Evolutionary conservation across 371 early-diverging fungal species (phyloP).

Genomic region (Lichtheimia ramosa): DNA sequence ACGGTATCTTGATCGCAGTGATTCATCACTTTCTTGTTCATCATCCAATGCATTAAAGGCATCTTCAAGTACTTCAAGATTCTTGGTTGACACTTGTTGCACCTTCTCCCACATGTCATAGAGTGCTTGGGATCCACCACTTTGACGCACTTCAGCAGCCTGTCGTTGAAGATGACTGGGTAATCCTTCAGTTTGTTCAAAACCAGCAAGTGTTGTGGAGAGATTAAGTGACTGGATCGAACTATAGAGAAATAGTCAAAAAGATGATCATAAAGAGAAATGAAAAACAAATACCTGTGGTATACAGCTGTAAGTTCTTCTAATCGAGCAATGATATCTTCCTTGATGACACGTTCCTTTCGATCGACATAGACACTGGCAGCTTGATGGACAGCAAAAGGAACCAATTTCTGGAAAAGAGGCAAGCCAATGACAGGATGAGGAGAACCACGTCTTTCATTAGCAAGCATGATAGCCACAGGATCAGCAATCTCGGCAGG

Average conservation of each 20-base stretch:
- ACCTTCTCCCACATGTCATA: conserved; percentile 66
- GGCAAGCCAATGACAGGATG: conserved; percentile 70
- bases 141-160: conserved; percentile 72
- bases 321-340: conserved; percentile 31
- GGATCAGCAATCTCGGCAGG: conserved; percentile 41
- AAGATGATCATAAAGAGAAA: not conserved
- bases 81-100: conserved; percentile 48
- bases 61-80: conserved; percentile 61
- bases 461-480: conserved; percentile 48
- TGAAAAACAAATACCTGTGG: conserved; percentile 21
- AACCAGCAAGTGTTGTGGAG: conserved; percentile 68
- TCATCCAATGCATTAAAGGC: conserved; percentile 69
- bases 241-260: conserved; percentile 17
- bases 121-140: conserved; percentile 65
- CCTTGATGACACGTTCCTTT: conserved; percentile 69
- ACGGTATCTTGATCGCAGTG: conserved; percentile 48
- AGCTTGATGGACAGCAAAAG: conserved; percentile 88
- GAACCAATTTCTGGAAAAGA: conserved; percentile 81
- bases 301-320: conserved; percentile 38
- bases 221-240: conserved; percentile 71
- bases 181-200: conserved; percentile 66
- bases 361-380: conserved; percentile 81
- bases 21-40: conserved; percentile 72
- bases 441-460: conserved; percentile 21
- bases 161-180: conserved; percentile 68